These are phyloP conservation scores for Metarhizium brunneum DNA, from an alignment of 2,329 filamentous ascomycete species.

Conservation along the genomic window DNA sequence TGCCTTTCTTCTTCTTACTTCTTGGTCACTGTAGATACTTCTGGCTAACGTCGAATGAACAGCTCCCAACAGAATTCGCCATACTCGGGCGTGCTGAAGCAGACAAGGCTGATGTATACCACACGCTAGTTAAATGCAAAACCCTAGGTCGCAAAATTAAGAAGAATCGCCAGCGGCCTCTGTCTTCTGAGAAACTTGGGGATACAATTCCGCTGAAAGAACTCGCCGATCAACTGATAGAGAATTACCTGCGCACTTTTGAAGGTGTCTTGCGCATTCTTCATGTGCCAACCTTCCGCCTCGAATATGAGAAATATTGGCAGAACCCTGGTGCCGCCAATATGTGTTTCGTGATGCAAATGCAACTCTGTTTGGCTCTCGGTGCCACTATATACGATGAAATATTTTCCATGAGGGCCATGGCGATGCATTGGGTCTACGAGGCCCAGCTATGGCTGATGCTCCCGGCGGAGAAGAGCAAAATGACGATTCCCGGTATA, in stretches of 20 bases:
- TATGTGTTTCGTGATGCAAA: conserved; percentile 37
- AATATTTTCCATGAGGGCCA: conserved; percentile 29
- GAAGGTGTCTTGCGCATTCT: conserved; percentile 49
- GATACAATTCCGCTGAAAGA: conserved; percentile 26
- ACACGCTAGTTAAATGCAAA: conserved; percentile 30
- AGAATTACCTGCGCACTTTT: conserved; percentile 44
- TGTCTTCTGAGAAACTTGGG: conserved; percentile 28
- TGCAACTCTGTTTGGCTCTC: conserved; percentile 45
- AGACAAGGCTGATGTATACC: conserved; percentile 20
- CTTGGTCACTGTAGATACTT: not conserved
- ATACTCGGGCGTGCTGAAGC: conserved; percentile 17
- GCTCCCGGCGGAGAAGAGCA: conserved; percentile 35
- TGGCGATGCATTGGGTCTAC: conserved; percentile 40
- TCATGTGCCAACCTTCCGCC: conserved; percentile 46
- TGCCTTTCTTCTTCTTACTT: not conserved
- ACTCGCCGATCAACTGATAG: conserved; percentile 40
- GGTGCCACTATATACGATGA: conserved; percentile 39
- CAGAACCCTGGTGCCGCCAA: conserved; percentile 28
- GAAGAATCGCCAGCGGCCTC: conserved; percentile 23
- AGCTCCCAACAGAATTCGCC: conserved; percentile 21
- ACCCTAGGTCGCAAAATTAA: conserved; percentile 32
- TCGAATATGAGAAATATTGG: conserved; percentile 44
- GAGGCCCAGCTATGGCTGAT: conserved; percentile 44
- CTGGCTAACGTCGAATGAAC: not conserved
- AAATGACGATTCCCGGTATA: conserved; percentile 37